phyloP scores from a whole-genome alignment of 2,329 filamentous ascomycete genomes.

The Nothophaeocryptopus gaeumannii region DNA sequence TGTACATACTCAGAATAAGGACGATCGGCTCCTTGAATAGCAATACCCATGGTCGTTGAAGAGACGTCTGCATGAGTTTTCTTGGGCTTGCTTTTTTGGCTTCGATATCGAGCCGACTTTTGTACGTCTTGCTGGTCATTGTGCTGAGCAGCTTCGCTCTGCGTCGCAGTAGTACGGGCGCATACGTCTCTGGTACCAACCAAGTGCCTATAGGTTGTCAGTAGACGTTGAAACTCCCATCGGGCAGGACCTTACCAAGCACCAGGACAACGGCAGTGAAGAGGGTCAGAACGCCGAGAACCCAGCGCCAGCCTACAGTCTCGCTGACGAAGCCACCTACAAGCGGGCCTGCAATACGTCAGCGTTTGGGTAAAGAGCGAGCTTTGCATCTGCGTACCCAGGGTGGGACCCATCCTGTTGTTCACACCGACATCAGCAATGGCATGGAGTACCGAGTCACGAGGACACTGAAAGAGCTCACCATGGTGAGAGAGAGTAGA shows the following conservation, averaged over 20 bases:
- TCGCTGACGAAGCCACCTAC: neutral
- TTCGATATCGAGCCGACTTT: slow-evolving; percentile 25
- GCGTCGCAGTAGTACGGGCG: neutral
- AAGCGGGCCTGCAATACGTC: neutral
- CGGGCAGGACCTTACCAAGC: neutral
- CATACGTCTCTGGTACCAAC: neutral
- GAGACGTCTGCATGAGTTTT: slow-evolving; percentile 50
- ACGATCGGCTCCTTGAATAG: slow-evolving; percentile 68
- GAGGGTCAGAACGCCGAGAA: neutral
- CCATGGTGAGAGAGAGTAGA: neutral
- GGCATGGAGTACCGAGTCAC: neutral
- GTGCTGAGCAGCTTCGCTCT: neutral
- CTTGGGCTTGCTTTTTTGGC: slow-evolving; percentile 55
- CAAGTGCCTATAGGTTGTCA: neutral
- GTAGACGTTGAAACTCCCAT: neutral
- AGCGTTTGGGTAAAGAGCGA: slow-evolving; percentile 50
- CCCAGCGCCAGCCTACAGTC: neutral
- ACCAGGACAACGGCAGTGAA: neutral
- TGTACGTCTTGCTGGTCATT: neutral
- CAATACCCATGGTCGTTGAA: slow-evolving; percentile 63
- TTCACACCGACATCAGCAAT: no score
- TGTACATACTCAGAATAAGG: slow-evolving; percentile 60
- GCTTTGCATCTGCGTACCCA: no score
- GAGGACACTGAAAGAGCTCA: neutral
- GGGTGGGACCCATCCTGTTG: slow-evolving; percentile 72